Evolutionary conservation across 1,284 basidiomycete genomes (phyloP).

Genomic region (Kwoniella shivajii): DNA sequence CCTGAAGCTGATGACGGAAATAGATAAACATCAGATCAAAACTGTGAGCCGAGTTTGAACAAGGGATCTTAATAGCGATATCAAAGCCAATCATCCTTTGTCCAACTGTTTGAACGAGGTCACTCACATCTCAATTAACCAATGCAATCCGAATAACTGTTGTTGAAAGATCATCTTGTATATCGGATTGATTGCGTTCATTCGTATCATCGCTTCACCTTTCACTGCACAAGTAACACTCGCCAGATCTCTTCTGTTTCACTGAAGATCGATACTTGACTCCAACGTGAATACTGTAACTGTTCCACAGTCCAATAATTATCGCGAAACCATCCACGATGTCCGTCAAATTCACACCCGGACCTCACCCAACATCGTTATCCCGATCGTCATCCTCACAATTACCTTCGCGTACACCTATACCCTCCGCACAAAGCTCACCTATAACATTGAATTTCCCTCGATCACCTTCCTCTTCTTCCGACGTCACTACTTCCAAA

Average conservation of each 20-base stretch:
- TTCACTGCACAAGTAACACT: too few species aligned
- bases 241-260: neutral
- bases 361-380: conserved; percentile 22
- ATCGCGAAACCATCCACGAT: conserved; percentile 2
- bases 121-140: too few species aligned
- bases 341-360: conserved; percentile 24
- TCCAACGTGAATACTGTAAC: neutral
- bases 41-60: too few species aligned
- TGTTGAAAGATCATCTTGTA: too few species aligned
- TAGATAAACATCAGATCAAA: too few species aligned
- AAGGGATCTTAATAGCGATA: too few species aligned
- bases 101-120: too few species aligned
- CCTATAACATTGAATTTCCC: conserved; percentile 6
- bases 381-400: conserved; percentile 7
- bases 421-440: conserved; percentile 9
- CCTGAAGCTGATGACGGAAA: too few species aligned
- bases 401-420: conserved; percentile 8
- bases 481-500: neutral
- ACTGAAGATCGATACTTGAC: neutral
- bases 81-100: too few species aligned
- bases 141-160: too few species aligned
- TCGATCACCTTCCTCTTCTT: neutral
- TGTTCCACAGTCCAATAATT: neutral
- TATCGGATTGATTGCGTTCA: too few species aligned
- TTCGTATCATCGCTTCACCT: too few species aligned